Evolutionary conservation across 2,329 filamentous ascomycete genomes (phyloP), one percentile per base, ranked within the genome.

Genomic region (Stenocarpella maydis): DNA sequence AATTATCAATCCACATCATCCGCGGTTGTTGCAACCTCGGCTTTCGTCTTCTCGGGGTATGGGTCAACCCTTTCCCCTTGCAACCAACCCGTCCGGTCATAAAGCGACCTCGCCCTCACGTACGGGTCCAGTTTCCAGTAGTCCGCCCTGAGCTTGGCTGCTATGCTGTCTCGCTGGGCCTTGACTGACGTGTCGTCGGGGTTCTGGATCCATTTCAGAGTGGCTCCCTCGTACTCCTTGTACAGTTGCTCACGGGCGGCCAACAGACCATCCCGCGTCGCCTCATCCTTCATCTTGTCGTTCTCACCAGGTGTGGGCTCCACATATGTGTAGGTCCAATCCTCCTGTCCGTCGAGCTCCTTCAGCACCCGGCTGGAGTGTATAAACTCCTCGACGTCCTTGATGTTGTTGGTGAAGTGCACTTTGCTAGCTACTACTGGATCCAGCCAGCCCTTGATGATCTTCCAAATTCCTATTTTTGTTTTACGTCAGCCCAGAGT

Each of bases 391-490:
- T 92, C 88, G 65, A 99, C 84, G 65, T 98, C 95, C 67, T 91
- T 87, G 67, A 90, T 83, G 74, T 89, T 93, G 77, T 94, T 96
- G 69, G 93, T 96, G 80, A 98, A 98, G 79, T 98, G 90, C 24
- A 99, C 92, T 81, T 99, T 99, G 77, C 88, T 87, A 28, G 96
- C 96, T 34, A 99, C 95, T 4, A 99, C 95, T 2, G 96, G 96
- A 78, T 99, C 96, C 45, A 99, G 88, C 96, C 96, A 99, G 74
- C 95, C 94, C 73, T 90, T 91, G 78, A 99, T 97, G 73, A 99
- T 93, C 78, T 90, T 94, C 96, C 95, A 98, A 73, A 98, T 93
- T n/a, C 93, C 92, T 92, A 70, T 6, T 34, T 3, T n/a, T n/a
- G n/a, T n/a, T 21, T 10, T 17, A 9, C 31, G 52, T 76, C 71